phyloP scores from a whole-genome alignment of 768 basidiomycete species.

The Chalciporus pseudorubinellus region DNA sequence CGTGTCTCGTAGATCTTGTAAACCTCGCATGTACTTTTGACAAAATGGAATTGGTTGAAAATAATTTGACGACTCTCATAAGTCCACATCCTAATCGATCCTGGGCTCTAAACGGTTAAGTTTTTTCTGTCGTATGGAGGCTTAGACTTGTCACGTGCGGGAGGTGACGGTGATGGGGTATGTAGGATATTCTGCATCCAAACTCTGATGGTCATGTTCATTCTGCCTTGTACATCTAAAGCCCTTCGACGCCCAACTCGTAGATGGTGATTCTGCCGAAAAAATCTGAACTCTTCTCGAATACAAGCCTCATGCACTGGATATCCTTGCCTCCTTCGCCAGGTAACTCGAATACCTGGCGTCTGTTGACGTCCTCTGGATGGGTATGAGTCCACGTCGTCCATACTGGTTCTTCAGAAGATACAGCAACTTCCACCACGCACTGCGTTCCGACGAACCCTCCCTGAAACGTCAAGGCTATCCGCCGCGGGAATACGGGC shows the following conservation, averaged over 20 bases:
- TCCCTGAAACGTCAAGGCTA: conserved; percentile 77
- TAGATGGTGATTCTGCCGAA: conserved; percentile 80
- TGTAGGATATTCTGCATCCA: background rate
- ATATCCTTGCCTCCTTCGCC: conserved; percentile 27
- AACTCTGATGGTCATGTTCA: background rate
- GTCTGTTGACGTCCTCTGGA: conserved; percentile 77
- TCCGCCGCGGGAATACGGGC: conserved; percentile 51
- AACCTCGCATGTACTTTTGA: conserved; percentile 12
- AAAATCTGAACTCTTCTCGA: conserved; percentile 82
- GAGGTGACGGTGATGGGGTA: background rate
- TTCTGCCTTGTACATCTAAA: background rate
- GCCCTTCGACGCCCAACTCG: conserved; percentile 45
- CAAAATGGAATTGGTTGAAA: conserved; percentile 28
- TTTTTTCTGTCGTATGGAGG: too few species aligned
- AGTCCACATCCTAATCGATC: too few species aligned
- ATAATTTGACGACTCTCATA: background rate
- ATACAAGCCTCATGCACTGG: conserved; percentile 58
- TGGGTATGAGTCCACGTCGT: conserved; percentile 52
- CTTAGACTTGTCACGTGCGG: background rate
- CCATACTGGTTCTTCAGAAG: conserved; percentile 45
- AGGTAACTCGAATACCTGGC: conserved; percentile 61
- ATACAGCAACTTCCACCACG: conserved; percentile 40
- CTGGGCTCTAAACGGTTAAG: too few species aligned
- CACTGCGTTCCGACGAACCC: conserved; percentile 79
- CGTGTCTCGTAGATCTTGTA: conserved; percentile 17